Percentiles rank a stretch among this genome's conserved stretches.
These are phyloP conservation scores for Cymodocea nodosa DNA, from an alignment of 116 monocot species.

Conservation along the genomic window DNA sequence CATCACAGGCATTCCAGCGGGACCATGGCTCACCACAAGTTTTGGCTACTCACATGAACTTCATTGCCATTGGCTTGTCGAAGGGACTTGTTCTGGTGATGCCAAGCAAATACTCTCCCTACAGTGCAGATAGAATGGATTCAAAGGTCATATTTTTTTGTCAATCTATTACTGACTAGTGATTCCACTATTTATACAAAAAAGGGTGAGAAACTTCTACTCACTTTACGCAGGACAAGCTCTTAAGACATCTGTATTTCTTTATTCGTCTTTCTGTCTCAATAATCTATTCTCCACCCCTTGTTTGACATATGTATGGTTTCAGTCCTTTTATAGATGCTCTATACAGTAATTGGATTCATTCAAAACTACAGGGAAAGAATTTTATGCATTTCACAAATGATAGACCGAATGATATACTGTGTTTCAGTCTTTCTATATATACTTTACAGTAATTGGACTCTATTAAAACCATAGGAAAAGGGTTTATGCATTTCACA, in stretches of 20 bases:
- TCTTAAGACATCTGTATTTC: not conserved
- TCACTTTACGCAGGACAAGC: not conserved
- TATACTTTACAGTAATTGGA: too few relatives aligned
- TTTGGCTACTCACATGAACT: slow-evolving; percentile 65
- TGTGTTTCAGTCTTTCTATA: too few relatives aligned
- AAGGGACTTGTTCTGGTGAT: slow-evolving; percentile 70
- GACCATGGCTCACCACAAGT: slow-evolving; percentile 78
- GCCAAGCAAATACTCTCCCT: slow-evolving; percentile 73
- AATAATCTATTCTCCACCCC: not conserved
- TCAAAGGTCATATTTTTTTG: slow-evolving; percentile 43
- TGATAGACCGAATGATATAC: too few relatives aligned
- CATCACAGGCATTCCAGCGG: slow-evolving; percentile 51
- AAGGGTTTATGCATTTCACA: too few relatives aligned
- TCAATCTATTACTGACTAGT: not conserved
- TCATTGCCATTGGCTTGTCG: slow-evolving; percentile 72
- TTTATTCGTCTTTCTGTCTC: not conserved
- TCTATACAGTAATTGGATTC: not conserved
- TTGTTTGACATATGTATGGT: too few relatives aligned
- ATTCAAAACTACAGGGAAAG: too few relatives aligned
- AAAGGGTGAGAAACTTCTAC: not conserved
- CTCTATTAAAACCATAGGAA: too few relatives aligned
- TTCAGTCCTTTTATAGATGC: too few relatives aligned
- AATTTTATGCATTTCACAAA: too few relatives aligned
- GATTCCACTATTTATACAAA: not conserved
- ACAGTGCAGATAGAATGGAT: slow-evolving; percentile 64